These are phyloP conservation scores for Rhizodiscina lignyota DNA, from an alignment of 495 filamentous ascomycete species.

Conservation along the genomic window DNA sequence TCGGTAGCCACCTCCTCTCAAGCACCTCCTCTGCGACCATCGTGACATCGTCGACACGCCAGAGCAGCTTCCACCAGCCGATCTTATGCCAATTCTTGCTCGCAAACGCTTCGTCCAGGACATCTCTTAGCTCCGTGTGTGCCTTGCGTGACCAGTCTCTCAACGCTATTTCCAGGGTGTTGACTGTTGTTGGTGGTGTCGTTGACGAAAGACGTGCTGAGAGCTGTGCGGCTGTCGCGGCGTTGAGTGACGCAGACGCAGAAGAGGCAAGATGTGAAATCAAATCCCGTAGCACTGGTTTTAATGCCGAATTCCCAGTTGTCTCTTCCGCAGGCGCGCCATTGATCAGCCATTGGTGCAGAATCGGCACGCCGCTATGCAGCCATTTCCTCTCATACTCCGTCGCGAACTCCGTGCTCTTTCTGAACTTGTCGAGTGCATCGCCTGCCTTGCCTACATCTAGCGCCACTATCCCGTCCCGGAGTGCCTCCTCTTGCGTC, in stretches of 20 bases:
- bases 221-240: too few relatives aligned
- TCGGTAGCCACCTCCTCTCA: conserved; percentile 50
- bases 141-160: conserved; percentile 58
- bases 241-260: too few relatives aligned
- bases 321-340: too few relatives aligned
- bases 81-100: conserved; percentile 55
- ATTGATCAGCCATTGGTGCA: conserved; percentile 66
- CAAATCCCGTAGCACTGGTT: too few relatives aligned
- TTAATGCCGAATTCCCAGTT: too few relatives aligned
- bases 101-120: conserved; percentile 57
- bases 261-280: too few relatives aligned
- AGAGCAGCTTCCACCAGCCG: conserved; percentile 89
- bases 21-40: conserved; percentile 67
- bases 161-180: too few relatives aligned
- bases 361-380: conserved; percentile 43
- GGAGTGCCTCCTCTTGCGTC: conserved; percentile 10
- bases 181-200: too few relatives aligned
- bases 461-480: conserved; percentile 25
- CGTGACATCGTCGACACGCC: conserved; percentile 80
- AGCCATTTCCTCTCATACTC: conserved; percentile 61
- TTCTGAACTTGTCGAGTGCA: conserved; percentile 47
- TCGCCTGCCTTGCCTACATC: conserved; percentile 37
- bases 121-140: conserved; percentile 66
- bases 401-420: conserved; percentile 47
- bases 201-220: too few relatives aligned